Base-by-base conservation (phyloP, 2,329 filamentous ascomycete genomes). In the Hymenoscyphus scutula region DNA sequence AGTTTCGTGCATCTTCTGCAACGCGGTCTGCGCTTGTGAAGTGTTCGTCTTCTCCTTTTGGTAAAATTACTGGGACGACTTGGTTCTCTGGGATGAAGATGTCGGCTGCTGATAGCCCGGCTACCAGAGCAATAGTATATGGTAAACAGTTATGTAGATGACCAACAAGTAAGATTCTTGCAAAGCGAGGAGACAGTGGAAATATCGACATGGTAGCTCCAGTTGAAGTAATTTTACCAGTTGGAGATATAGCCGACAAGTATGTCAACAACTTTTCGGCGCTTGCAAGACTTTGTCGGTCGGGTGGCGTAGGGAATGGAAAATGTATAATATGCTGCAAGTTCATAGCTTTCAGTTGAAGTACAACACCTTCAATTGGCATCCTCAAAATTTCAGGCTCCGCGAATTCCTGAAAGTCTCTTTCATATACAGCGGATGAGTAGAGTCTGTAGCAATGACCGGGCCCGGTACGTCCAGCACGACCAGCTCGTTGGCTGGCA, bases 361-460 rank as follows among this genome's bases (percentile, higher is more conserved):
- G 80, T 1, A 98, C 93, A 2, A 98, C 86, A 19, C 89, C 91
- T 76, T 99, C 95, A 30, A 98, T 91, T 0, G 95, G 94, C 77
- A 95, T 96, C 27, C 93, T 85, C 56, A 96, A 77, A 45, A 99
- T 88, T 76, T 99, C 95, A 0, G 95, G 94, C 27, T 93, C 88
- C 0, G 91, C 87, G 71, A 96, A 96, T 67, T 94, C 85, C 27
- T 87, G 81, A 68, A 99, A 97, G 69, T 96, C 92, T 62, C 91
- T 84, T 76, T 95, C 95, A 71, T 91, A 99, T 0, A 99, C 89
- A 0, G 95, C 95, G 13, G 92, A 97, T 0, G 93, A 97, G 77
- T 97, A 99, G 4, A 99, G 78, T 62, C 92, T 82, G 78, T 97
- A 99, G 77, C 94, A 98, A 76, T 99, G 96, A 7, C 95, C 95